phyloP scores from a whole-genome alignment of 2,329 filamentous ascomycete species.

The Volutella citrinella region DNA sequence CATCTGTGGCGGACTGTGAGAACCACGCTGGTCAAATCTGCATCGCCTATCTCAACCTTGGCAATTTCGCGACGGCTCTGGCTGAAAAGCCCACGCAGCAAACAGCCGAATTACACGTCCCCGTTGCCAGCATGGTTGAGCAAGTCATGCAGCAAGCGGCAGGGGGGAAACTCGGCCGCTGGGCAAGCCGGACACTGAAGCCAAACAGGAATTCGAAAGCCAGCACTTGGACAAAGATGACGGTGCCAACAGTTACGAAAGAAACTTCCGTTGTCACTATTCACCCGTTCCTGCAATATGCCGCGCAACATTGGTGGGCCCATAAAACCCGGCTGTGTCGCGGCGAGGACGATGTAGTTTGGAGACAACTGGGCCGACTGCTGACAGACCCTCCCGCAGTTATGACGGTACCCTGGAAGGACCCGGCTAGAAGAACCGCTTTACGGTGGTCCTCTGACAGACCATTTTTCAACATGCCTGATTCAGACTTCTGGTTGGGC shows the following conservation, averaged over 20 bases:
- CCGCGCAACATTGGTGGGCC: not conserved
- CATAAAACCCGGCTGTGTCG: not conserved
- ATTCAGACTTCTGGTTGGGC: too few relatives aligned
- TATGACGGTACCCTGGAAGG: not conserved
- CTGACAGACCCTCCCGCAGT: not conserved
- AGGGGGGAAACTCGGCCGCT: not conserved
- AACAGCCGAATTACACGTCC: not conserved
- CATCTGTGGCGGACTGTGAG: not conserved
- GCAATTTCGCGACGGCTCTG: conserved; percentile 1
- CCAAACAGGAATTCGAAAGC: too few relatives aligned
- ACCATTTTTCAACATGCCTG: too few relatives aligned
- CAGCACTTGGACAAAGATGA: too few relatives aligned
- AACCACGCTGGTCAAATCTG: conserved; percentile 1
- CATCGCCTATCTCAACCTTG: conserved; percentile 8
- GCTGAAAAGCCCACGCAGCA: too few relatives aligned
- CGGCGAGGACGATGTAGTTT: too few relatives aligned
- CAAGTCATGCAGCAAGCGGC: too few relatives aligned
- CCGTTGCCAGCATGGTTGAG: not conserved
- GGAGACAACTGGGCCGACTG: not conserved
- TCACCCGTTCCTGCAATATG: not conserved
- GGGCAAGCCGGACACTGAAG: not conserved
- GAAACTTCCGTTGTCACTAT: accelerated
- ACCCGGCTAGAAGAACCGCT: too few relatives aligned
- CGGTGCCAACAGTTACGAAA: too few relatives aligned
- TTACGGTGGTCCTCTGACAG: too few relatives aligned